Percentiles rank a stretch among this genome's conserved stretches.
These are phyloP conservation scores for Solanum chacoense DNA, from an alignment of 305 asterid genomes.

Conservation along the genomic window DNA sequence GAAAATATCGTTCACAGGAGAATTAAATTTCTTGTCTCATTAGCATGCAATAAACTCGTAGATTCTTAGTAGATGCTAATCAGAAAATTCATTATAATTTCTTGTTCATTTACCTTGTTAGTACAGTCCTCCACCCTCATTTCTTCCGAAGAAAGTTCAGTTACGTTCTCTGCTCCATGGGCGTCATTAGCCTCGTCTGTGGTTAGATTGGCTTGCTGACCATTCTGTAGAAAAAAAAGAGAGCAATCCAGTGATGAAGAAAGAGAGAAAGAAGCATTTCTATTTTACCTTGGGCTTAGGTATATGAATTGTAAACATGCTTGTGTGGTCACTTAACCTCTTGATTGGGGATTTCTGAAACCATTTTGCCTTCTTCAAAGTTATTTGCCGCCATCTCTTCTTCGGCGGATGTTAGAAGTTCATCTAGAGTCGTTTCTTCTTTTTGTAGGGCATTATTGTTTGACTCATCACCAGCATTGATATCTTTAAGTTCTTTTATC, in stretches of 20 bases:
- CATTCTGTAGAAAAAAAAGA: background rate
- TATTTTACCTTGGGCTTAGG: background rate
- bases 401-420: slow-evolving; percentile 2
- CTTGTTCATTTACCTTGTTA: background rate
- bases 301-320: background rate
- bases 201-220: background rate
- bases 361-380: background rate
- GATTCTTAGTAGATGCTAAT: background rate
- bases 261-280: background rate
- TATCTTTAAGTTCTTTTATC: slow-evolving; percentile 7
- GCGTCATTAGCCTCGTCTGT: background rate
- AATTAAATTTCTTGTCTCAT: background rate
- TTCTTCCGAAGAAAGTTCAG: background rate
- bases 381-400: background rate
- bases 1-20: background rate
- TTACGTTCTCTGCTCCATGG: background rate
- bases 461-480: slow-evolving; percentile 1
- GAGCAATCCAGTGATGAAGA: background rate
- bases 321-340: background rate
- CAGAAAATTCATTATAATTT: background rate
- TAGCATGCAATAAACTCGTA: background rate
- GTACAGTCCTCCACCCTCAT: background rate
- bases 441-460: slow-evolving; percentile 7
- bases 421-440: slow-evolving; percentile 17
- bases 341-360: slow-evolving; percentile 2